Evolutionary conservation across 257 asterid genomes (phyloP).

Genomic region (Coffea canephora): DNA sequence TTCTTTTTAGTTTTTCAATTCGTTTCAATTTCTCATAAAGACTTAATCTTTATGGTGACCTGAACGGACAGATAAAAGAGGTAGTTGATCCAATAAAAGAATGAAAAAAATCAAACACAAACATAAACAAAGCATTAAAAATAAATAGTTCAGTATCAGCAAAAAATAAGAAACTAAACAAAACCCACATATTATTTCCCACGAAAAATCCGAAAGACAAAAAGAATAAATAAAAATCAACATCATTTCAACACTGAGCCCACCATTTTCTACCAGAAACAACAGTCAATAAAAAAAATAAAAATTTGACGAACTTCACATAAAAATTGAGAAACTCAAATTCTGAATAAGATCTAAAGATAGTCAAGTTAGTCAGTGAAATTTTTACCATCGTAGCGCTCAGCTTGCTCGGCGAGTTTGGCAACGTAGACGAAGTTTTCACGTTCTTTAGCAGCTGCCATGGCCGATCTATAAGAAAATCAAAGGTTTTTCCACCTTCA

Average conservation of each 20-base stretch:
- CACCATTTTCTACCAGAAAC: background rate
- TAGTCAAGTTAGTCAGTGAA: slow-evolving; percentile 9
- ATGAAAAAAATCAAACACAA: background rate
- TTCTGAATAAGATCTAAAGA: slow-evolving; percentile 1
- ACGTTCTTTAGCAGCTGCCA: slow-evolving; percentile 36
- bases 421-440: slow-evolving; percentile 37
- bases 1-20: background rate
- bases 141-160: background rate
- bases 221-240: background rate
- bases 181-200: background rate
- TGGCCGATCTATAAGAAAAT: slow-evolving; percentile 26
- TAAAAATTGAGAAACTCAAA: slow-evolving; percentile 7
- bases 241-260: background rate
- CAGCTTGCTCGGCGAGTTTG: slow-evolving; percentile 43
- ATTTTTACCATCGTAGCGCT: slow-evolving; percentile 40
- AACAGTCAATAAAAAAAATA: background rate
- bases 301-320: background rate
- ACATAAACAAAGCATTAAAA: background rate
- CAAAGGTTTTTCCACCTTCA: background rate
- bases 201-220: background rate
- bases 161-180: background rate
- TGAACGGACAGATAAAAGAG: background rate
- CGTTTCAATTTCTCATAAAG: background rate
- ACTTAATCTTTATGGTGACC: background rate
- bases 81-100: background rate